These are phyloP conservation scores for Leccinum subfulvum DNA, from an alignment of 1,284 basidiomycete genomes.

Conservation along the genomic window DNA sequence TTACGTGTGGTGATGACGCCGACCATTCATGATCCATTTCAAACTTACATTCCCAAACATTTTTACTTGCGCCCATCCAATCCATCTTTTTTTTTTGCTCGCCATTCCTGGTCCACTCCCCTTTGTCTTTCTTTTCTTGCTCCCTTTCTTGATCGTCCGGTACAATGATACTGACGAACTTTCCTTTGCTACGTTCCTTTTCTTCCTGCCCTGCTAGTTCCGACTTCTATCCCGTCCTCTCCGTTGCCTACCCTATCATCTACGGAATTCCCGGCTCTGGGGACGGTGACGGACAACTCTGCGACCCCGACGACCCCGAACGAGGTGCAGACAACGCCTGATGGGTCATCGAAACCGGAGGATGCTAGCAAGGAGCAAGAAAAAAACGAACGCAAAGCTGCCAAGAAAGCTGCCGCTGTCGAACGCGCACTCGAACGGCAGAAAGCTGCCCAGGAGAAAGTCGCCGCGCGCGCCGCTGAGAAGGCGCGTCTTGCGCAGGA, in stretches of 20 bases:
- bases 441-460: constrained; percentile 52
- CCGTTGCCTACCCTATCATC: constrained; percentile 59
- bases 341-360: constrained; percentile 33
- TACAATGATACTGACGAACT: constrained; percentile 47
- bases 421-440: constrained; percentile 61
- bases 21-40: constrained; percentile 16
- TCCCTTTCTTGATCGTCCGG: constrained; percentile 41
- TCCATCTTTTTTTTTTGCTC: constrained; percentile 9
- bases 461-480: constrained; percentile 47
- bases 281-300: constrained; percentile 25
- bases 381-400: constrained; percentile 55
- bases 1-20: constrained; percentile 24
- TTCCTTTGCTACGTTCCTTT: constrained; percentile 39
- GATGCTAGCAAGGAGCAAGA: constrained; percentile 44
- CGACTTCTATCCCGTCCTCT: constrained; percentile 46
- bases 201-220: constrained; percentile 33
- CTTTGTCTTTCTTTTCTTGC: constrained; percentile 39
- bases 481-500: constrained; percentile 44
- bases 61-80: constrained; percentile 3
- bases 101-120: constrained; percentile 17
- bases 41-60: constrained; percentile 9
- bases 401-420: constrained; percentile 60
- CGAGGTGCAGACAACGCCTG: constrained; percentile 31
- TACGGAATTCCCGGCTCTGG: constrained; percentile 70
- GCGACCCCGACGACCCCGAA: constrained; percentile 17